Base-by-base conservation (phyloP, 1,139 yeast genomes). In the Yamadazyma triangularis region DNA sequence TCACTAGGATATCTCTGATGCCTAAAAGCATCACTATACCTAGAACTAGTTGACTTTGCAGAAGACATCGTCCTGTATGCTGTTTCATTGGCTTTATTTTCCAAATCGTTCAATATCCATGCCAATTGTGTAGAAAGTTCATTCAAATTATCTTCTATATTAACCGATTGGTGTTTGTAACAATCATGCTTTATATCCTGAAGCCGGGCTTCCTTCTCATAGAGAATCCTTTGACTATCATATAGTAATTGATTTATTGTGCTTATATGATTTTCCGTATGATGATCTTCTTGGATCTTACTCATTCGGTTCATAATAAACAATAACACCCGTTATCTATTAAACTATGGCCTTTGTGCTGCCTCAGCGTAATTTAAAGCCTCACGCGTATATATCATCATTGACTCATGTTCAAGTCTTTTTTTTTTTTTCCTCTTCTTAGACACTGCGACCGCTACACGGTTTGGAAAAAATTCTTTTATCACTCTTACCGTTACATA, bases 101-200 rank as follows among this genome's bases (percentile, higher is more conserved):
- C 23, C 9, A 33, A 19, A 2, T 30, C 36, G 22, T 29, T 28
- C 19, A 35, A 26, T 11, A 35, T 13, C 8, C 26, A 13, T 22
- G 30, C 30, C 23, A 35, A 28, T 25, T 30, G 34, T 24, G 27
- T 28, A 12, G 36, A 27, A 16, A 35, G 27, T 12, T 23, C 20
- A 19, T 27, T 14, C 10, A 35, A 22, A 8, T 27, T 26, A 24
- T 26, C 30, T 4, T 24, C 26, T 2, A 31, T 22, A 22, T 22
- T 22, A 6, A 22, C 6, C n/a, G 24, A 18, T 18, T 18, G 6
- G 9, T 7, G 20, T 9, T 18, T 18, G 9, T 18, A 18, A 7
- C 6, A 6, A 18, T 18, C 20, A 18, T 18, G 20, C 6, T 18
- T 18, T 18, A 18, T 18, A 18, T 18, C 20, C 9, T 18, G 20